Base-by-base conservation (phyloP, 2,329 filamentous ascomycete genomes). In the Diaporthe caulivora region DNA sequence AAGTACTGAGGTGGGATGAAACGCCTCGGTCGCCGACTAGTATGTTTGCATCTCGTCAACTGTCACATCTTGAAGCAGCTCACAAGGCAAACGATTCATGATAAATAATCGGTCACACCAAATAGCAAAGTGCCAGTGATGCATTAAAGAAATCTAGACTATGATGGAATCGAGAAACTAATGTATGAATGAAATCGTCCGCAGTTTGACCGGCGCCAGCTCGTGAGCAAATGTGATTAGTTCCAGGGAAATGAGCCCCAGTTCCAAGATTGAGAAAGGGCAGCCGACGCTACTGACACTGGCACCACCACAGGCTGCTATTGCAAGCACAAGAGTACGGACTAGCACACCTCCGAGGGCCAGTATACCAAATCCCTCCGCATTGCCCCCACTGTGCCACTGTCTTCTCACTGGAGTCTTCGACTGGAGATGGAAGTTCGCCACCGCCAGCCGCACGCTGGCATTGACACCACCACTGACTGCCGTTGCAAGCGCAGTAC, bases 381-480 rank as follows among this genome's bases (percentile, higher is more conserved):
- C 71, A 75, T 44, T 75, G 73, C n/a, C 51, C 65, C 71, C 73
- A 73, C 44, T 73, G 29, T 1, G 70, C 58, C 15, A 73, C 70
- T 21, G 42, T 26, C 1, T 49, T 51, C 26, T 24, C 70, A 47
- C 18, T 24, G 18, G 37, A n/a, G 13, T 57, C 40, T 24, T 29
- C 34, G 9, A 9, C 40, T 18, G 67, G 40, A 21, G 24, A 2
- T 34, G 26, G 37, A 21, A 40, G 15, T 13, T 24, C 42, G 15
- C n/a, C 21, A 10, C 49, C 26, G 40, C 37, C 65, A 18, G 53
- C 26, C 17, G 26, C 29, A 21, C 44, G 29, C 72, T 79, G 68
- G 75, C 82, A 84, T 62, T 80, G 77, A 1, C 82, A 79, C 81
- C 81, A 83, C 78, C 80, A 83, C 13, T 76, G 75, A 51, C 80